Evolutionary conservation across 2,329 filamentous ascomycete species (phyloP), one percentile per base, ranked within the genome.

Genomic region (Fusarium ramigenum): DNA sequence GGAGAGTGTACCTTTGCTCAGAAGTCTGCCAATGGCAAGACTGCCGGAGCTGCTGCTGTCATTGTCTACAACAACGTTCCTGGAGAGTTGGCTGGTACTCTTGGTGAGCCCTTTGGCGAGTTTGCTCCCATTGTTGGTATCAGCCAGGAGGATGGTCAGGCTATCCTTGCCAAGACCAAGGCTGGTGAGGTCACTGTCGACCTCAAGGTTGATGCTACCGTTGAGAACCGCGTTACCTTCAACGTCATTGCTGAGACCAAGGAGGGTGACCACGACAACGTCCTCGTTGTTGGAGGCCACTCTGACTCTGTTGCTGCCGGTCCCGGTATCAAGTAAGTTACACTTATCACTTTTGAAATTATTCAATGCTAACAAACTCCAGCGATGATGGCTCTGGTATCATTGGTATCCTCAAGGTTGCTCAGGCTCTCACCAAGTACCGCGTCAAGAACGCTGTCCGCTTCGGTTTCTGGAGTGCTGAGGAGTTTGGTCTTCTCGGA

Each of bases 11-110:
- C 85, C 21, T 93, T 92, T 63, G 86, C 84, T 12, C 75, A 84
- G 28, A 93, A 93, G 83, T 85, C 88, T 11, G 80, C 84, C 42
- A 81, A 86, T 23, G 91, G 90, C 30, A 87, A 86, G 65, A 77
- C 80, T 1, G 89, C 90, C 4, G 89, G 90, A 23, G 91, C 91
- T 3, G 78, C 80, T 1, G 91, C 83, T 2, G 86, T 85, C 2
- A 77, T 93, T 60, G 83, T 93, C 66, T 92, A 91, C 81, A 92
- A 93, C 83, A 92, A 92, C 67, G 85, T 82, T 7, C 79, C 84
- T 0, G 90, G 88, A 5, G 65, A 79, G 7, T 63, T 84, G 3
- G 78, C 85, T 11, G 90, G 89, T 36, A 92, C 89, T 4, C 83
- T 92, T 2, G 89, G 89, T 54, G 80, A 79, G 11, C 83, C 85